These are phyloP conservation scores for Chlorella vulgaris DNA, from an alignment of 139 green algal genomes.

Conservation along the genomic window DNA sequence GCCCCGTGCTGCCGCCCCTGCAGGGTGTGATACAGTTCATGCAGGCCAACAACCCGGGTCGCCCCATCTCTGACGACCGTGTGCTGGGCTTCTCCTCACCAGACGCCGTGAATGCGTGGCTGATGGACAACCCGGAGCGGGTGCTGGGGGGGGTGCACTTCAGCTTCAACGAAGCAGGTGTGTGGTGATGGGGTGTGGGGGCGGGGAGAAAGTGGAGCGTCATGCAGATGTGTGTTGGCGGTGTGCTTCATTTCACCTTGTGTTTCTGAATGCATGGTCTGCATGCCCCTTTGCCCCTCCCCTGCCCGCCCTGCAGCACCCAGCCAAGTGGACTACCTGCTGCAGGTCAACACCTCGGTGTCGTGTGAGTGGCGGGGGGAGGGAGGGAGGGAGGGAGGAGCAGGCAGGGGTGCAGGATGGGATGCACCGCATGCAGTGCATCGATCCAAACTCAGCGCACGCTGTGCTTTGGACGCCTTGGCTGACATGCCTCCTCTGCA, in stretches of 20 bases:
- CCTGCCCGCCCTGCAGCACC: not conserved
- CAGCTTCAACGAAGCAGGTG: conserved; percentile 45
- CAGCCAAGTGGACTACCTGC: conserved; percentile 55
- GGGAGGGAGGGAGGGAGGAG: too few relatives aligned
- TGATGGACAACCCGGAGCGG: conserved; percentile 72
- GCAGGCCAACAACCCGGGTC: conserved; percentile 60
- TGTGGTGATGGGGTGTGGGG: not conserved
- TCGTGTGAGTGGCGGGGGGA: too few relatives aligned
- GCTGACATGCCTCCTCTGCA: too few relatives aligned
- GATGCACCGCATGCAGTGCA: too few relatives aligned
- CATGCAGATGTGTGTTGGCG: too few relatives aligned
- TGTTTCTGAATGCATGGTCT: too few relatives aligned
- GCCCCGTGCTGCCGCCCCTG: not conserved
- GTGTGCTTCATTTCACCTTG: not conserved
- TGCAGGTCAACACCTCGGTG: conserved; percentile 89
- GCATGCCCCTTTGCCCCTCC: too few relatives aligned
- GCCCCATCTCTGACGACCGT: conserved; percentile 50
- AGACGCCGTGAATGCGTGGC: conserved; percentile 65
- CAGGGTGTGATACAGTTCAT: conserved; percentile 68
- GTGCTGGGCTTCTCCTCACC: conserved; percentile 65
- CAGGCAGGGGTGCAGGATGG: too few relatives aligned
- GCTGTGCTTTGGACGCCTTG: too few relatives aligned
- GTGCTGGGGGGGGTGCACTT: conserved; percentile 73
- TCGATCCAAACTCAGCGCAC: too few relatives aligned
- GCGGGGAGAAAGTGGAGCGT: too few relatives aligned